Base-by-base conservation (phyloP, 257 asterid genomes). In the Nicotiana tabacum region DNA sequence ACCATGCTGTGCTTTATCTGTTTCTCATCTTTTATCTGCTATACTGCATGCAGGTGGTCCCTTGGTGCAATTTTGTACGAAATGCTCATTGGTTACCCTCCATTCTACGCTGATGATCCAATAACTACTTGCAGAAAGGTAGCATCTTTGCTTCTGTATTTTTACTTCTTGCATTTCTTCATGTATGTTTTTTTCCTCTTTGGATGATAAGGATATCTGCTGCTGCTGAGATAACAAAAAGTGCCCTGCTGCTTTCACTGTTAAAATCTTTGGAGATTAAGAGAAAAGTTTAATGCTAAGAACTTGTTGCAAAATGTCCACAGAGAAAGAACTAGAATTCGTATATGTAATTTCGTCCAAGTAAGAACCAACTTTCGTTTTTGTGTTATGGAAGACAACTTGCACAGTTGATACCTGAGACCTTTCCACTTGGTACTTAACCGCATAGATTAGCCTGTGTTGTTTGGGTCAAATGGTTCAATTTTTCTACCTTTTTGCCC, bases 1-100 rank as follows among this genome's bases (percentile, higher is more conserved):
- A 82, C 51, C 66, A 82, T 46, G 56, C 5, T 68, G 37, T 32
- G 72, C 16, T 80, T 55, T 78, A 80, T 64, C 17, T 39, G 5
- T 81, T 77, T 56, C 29, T 66, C 65, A 10, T 64, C 84, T 64
- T 65, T 78, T 84, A 81, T 76, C 32, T 10, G 66, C 79, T 84
- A 64, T 70, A 78, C 72, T 85, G 12, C 80, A 27, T 78, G 66
- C 89, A 87, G 92, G 92, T 89, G 90, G 92, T 89, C 92, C 4
- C 90, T 89, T 77, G 92, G 92, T 66, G 92, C 92, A 60, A 89
- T 89, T 69, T 83, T 87, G 92, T 89, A 89, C 77, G 90, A 89
- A 88, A 89, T 89, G 92, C 92, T 89, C 72, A 56, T 89, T 78
- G 92, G 92, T 27, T 89, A 89, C 81, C 92, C 92, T 27, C 92